A percentile compares a stretch with the other conserved stretches of the same genome.
phyloP scores from a whole-genome alignment of 306 rosid species.

The Vigna nakashimae region DNA sequence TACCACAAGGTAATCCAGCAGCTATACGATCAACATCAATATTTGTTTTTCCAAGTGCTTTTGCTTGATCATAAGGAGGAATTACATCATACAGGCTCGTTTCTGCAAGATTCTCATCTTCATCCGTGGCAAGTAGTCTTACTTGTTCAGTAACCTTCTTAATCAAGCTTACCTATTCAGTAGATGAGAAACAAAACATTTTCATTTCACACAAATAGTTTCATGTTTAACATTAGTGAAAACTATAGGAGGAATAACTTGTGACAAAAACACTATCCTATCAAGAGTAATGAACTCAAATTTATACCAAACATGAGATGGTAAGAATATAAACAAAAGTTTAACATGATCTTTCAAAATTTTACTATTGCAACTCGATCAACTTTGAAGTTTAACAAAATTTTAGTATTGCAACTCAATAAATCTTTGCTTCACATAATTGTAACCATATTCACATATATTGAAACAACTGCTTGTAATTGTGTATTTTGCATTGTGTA shows the following conservation, averaged over 20 bases:
- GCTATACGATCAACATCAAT: conserved; percentile 94
- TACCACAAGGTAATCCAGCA: conserved; percentile 97
- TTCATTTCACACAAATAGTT: conserved; percentile 28
- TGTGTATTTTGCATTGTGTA: too few relatives aligned
- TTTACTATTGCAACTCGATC: not conserved
- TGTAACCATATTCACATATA: not conserved
- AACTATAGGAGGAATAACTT: conserved; percentile 1
- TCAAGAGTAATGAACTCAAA: conserved; percentile 15
- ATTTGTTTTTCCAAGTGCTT: conserved; percentile 94
- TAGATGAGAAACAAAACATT: conserved; percentile 20
- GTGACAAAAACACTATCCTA: not conserved
- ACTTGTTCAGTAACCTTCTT: conserved; percentile 98
- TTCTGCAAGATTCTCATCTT: conserved; percentile 75
- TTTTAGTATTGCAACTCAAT: conserved; percentile 11
- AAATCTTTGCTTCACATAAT: not conserved
- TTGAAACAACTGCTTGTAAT: too few relatives aligned
- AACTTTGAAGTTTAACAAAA: conserved; percentile 1
- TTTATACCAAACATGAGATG: conserved; percentile 8
- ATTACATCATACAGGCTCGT: conserved; percentile 70
- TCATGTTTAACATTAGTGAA: conserved; percentile 19
- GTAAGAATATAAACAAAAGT: conserved; percentile 4
- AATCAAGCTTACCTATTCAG: conserved; percentile 68
- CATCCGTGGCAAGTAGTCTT: conserved; percentile 78
- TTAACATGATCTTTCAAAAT: conserved; percentile 15
- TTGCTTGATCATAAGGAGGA: conserved; percentile 98